phyloP scores from a whole-genome alignment of 2,329 filamentous ascomycete species.

The Sporothrix curviconia region DNA sequence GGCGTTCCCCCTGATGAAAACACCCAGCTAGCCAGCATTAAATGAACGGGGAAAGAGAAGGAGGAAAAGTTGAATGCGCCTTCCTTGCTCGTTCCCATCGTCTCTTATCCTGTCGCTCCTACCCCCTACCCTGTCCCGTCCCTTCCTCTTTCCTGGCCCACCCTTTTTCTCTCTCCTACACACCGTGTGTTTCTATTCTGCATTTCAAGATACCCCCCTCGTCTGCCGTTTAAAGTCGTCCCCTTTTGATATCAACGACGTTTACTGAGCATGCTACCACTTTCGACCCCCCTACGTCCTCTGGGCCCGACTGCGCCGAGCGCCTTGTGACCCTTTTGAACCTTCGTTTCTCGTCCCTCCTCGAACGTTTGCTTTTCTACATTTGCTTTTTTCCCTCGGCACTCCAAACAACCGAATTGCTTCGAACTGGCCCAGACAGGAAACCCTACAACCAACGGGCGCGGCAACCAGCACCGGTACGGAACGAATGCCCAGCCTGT shows the following conservation, averaged over 20 bases:
- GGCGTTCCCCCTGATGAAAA: constrained; percentile 13
- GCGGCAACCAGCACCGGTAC: background rate
- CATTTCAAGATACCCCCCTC: background rate
- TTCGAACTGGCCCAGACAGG: background rate
- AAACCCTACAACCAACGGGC: background rate
- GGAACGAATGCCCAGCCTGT: constrained; percentile 48
- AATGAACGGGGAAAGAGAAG: background rate
- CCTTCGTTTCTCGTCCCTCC: background rate
- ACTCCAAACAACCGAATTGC: background rate
- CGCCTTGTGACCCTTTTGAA: background rate
- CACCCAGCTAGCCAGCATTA: constrained; percentile 12
- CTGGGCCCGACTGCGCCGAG: too few relatives aligned
- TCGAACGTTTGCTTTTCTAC: background rate
- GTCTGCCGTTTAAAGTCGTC: background rate
- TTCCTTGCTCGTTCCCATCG: constrained; percentile 13
- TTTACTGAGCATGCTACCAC: background rate
- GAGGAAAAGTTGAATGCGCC: constrained; percentile 7
- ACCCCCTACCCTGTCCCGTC: constrained; percentile 6
- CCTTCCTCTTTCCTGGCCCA: constrained; percentile 10
- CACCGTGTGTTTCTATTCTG: constrained; percentile 1
- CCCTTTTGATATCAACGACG: background rate
- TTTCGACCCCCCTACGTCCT: background rate
- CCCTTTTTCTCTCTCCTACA: constrained; percentile 7
- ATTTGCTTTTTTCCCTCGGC: background rate
- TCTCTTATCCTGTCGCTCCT: constrained; percentile 10